A percentile compares a stretch with the other conserved stretches of the same genome.
These are phyloP conservation scores for Zygosaccharomyces sapae DNA, from an alignment of 1,139 yeast species.

Conservation along the genomic window DNA sequence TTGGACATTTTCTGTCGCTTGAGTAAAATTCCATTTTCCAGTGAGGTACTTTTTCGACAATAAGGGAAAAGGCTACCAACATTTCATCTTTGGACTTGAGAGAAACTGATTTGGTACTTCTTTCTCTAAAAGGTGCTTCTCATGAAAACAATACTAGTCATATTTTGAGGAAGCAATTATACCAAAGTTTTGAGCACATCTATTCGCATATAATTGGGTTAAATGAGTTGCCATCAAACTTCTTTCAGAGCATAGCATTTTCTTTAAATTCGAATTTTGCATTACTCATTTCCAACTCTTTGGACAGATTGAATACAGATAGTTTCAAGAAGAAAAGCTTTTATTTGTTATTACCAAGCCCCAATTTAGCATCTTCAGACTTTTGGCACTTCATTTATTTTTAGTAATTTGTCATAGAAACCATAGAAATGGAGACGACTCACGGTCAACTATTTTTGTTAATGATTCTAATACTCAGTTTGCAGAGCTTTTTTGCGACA, in stretches of 20 bases:
- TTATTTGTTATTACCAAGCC: constrained; percentile 25
- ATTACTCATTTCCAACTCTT: constrained; percentile 27
- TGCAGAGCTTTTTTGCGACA: constrained; percentile 16
- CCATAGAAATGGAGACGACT: constrained; percentile 13
- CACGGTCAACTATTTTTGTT: constrained; percentile 21
- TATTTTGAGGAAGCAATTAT: constrained; percentile 20
- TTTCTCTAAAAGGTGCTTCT: constrained; percentile 31
- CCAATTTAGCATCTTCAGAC: constrained; percentile 29
- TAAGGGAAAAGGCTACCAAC: constrained; percentile 37
- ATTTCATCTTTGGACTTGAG: constrained; percentile 21
- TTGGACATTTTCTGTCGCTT: constrained; percentile 52
- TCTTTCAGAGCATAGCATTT: constrained; percentile 23
- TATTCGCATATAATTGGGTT: constrained; percentile 29
- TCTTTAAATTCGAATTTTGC: constrained; percentile 22
- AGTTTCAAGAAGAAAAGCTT: constrained; percentile 23
- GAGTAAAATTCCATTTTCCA: constrained; percentile 46
- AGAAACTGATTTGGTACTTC: constrained; percentile 20
- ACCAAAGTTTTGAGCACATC: constrained; percentile 25
- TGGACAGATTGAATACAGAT: constrained; percentile 23
- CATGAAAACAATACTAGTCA: constrained; percentile 21
- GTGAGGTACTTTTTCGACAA: constrained; percentile 51
- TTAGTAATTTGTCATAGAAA: constrained; percentile 23
- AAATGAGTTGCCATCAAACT: constrained; percentile 30
- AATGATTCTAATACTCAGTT: constrained; percentile 22
- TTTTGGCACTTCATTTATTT: constrained; percentile 27